phyloP scores from a whole-genome alignment of 75 land plant genomes.

The Isoetes taiwanensis region DNA sequence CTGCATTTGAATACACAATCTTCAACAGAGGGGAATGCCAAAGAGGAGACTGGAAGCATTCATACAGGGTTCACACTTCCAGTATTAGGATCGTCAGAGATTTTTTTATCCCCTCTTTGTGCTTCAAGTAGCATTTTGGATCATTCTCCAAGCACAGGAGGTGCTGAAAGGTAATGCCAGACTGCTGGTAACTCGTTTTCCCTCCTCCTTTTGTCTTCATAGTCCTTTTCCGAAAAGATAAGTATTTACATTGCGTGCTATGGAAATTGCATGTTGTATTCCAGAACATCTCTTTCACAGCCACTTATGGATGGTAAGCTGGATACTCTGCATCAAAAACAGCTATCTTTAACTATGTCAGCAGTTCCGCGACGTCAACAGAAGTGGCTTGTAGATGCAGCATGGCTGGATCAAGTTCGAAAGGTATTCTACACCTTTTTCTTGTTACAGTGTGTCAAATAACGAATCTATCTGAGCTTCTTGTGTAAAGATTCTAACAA shows the following conservation, averaged over 20 bases:
- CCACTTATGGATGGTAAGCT: too few species aligned
- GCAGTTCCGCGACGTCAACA: conserved; percentile 17
- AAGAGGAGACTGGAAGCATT: neutral
- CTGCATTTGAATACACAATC: conserved; percentile 5
- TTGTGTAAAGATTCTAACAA: too few species aligned
- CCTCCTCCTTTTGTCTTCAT: too few species aligned
- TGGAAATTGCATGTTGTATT: too few species aligned
- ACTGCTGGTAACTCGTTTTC: too few species aligned
- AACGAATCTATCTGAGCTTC: too few species aligned
- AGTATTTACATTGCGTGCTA: too few species aligned
- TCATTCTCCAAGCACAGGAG: conserved; percentile 1
- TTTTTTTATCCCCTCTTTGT: neutral
- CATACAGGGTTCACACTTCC: neutral
- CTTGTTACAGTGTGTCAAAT: too few species aligned
- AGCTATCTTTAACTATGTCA: conserved; percentile 1
- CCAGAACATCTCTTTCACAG: too few species aligned
- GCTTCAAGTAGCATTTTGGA: neutral
- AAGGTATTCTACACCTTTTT: conserved; percentile 17
- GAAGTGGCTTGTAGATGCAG: conserved; percentile 24
- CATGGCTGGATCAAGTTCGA: conserved; percentile 25
- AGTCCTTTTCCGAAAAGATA: too few species aligned
- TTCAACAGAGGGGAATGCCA: neutral
- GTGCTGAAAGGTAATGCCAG: conserved; percentile 7
- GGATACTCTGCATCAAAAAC: conserved; percentile 10
- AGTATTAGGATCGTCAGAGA: neutral